Percentiles rank a stretch among this genome's conserved stretches.
phyloP scores from a whole-genome alignment of 2,329 filamentous ascomycete species.

The Botryotinia narcissicola region DNA sequence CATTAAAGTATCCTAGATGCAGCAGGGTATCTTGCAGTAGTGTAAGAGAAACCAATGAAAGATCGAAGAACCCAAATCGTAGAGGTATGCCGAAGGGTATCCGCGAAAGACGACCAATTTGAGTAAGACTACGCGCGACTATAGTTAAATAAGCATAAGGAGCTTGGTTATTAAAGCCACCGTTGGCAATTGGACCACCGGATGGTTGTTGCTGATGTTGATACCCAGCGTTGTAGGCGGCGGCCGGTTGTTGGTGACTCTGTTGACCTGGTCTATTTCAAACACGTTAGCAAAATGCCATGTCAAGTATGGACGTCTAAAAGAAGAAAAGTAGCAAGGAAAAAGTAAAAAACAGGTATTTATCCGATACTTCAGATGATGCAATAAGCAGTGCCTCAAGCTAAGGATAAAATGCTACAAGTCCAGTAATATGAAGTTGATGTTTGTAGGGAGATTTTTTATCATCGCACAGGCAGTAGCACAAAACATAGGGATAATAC shows the following conservation, averaged over 20 bases:
- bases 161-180: background rate
- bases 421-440: background rate
- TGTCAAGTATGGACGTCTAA: background rate
- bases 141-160: background rate
- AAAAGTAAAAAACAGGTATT: background rate
- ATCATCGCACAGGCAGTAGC: slow-evolving; percentile 19
- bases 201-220: slow-evolving; percentile 11
- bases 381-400: background rate
- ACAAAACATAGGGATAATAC: slow-evolving; percentile 14
- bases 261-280: slow-evolving; percentile 4
- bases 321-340: background rate
- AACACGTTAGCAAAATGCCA: background rate
- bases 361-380: slow-evolving; percentile 11
- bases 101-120: slow-evolving; percentile 14
- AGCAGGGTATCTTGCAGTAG: slow-evolving; percentile 13
- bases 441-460: background rate
- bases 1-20: slow-evolving; percentile 15
- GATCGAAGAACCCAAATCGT: slow-evolving; percentile 8
- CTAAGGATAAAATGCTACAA: slow-evolving; percentile 14
- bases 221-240: slow-evolving; percentile 8
- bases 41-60: slow-evolving; percentile 10
- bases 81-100: slow-evolving; percentile 14
- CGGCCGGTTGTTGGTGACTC: background rate
- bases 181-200: background rate
- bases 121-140: background rate